Base-by-base conservation (phyloP, 805 yeast species). In the Yueomyces sinensis region DNA sequence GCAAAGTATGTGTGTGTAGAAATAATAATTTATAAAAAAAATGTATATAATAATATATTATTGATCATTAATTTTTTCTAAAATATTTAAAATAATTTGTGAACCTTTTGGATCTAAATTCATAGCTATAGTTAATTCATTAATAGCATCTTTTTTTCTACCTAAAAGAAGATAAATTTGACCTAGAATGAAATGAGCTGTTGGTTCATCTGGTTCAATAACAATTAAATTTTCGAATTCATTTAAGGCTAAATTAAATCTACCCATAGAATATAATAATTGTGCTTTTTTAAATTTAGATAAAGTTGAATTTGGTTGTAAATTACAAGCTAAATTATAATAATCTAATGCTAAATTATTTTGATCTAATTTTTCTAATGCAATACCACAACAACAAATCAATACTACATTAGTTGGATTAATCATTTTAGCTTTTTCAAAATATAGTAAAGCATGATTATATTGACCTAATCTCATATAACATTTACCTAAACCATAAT, bases 401-500 rank as follows among this genome's bases (percentile, higher is more conserved):
- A 91, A 65, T 29, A 91, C 86, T 3, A 83, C 81, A 56, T 91
- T 89, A 31, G 78, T 79, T 1, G 96, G 95, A 50, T 91, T 91
- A 32, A 91, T 83, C 27, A 78, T 72, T 13, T 82, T 73, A 0
- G 97, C 97, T 49, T 80, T 82, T 36, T 84, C 64, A 61, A 89
- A 84, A 56, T 84, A 93, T 41, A 74, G 72, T 47, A 84, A 87
- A 1, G 97, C 95, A 46, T 75, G 74, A 30, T 71, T 74, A 49
- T 75, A 75, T 46, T 83, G 86, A 4, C 96, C 97, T 34, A 86
- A 60, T 48, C 84, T 82, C 54, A 84, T 69, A 53, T 77, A 80
- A 20, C 86, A 93, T 89, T 86, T 84, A 6, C 97, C 98, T 37
- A 91, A 71, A 19, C 98, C 98, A 50, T 91, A 91, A 49, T 87